These are phyloP conservation scores for Leishmania tarentolae DNA, from an alignment of 208 protist genomes.

Conservation along the genomic window DNA sequence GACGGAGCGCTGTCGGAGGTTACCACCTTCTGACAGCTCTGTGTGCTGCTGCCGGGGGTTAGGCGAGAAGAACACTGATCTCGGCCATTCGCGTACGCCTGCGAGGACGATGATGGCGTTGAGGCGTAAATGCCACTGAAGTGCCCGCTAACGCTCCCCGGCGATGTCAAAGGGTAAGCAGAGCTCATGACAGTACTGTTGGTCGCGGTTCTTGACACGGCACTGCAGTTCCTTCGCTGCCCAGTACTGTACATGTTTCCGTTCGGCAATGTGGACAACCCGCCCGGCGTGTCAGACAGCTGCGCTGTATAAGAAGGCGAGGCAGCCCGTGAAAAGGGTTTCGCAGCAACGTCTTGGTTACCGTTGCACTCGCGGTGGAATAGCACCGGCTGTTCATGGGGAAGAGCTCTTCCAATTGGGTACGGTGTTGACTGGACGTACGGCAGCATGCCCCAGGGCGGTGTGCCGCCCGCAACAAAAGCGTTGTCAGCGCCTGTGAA, in stretches of 20 bases:
- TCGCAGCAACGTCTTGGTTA: background rate
- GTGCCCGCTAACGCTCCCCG: background rate
- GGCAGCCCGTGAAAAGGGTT: background rate
- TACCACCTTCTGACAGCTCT: background rate
- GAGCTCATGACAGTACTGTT: background rate
- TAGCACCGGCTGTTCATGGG: background rate
- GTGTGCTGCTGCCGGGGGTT: background rate
- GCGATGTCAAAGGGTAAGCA: background rate
- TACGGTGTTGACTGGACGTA: background rate
- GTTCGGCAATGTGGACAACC: constrained; percentile 22
- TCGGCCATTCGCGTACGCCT: background rate
- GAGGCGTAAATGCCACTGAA: constrained; percentile 4
- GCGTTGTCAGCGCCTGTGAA: background rate
- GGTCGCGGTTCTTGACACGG: background rate
- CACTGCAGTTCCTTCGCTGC: background rate
- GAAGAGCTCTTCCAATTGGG: background rate
- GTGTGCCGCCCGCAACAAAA: background rate
- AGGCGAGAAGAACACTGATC: background rate
- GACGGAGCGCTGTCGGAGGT: background rate
- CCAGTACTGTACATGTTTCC: background rate
- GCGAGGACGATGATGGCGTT: background rate
- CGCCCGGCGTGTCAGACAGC: constrained; percentile 27
- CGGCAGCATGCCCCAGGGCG: background rate
- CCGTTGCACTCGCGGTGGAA: background rate
- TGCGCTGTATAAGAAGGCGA: constrained; percentile 13